Base-by-base conservation (phyloP, 2,329 filamentous ascomycete genomes). In the Magnaporthiopsis incrustans region DNA sequence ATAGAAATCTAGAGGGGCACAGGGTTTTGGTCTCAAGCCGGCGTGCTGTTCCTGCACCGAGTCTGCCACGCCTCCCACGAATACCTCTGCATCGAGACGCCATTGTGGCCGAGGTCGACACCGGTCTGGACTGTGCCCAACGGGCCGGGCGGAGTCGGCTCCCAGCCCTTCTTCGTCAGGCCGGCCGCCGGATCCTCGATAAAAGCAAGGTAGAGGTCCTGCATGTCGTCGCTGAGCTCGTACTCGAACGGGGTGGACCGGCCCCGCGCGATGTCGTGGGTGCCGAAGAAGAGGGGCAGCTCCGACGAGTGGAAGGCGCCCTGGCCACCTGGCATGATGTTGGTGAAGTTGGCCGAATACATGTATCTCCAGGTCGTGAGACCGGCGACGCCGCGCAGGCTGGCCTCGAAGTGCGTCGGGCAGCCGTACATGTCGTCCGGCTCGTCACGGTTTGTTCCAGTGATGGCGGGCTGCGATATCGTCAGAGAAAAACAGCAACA, bases 271-370 rank as follows among this genome's bases (percentile, higher is more conserved):
- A 53, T 44, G 35, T 50, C 27, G 44, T 62, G 50, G 7, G 56
- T 57, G 11, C 65, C 65, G 56, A 66, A 66, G 30, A 64, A 14
- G 30, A 66, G 58, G 44, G 65, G 63, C 26, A 64, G 25, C 57
- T 66, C 65, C 18, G 33, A 50, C 32, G 59, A 57, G 33, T 66
- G 65, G 60, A 64, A 66, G 11, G 63, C 65, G 12, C 60, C 63
- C 30, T 60, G 22, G 59, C 65, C 62, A 5, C 44, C 25, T 2
- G 60, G 60, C 38, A 27, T 58, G 38, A 64, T 32, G 60, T 64
- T 66, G 44, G 62, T 27, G 25, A 62, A 64, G 18, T 60, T 53
- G 38, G 35, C 63, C 32, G 56, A 38, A 50, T 64, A 66, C 27
- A 33, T 27, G 56, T 62, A 66, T 14, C 65, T 60, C 6, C 18